Evolutionary conservation across 306 rosid genomes (phyloP).

Genomic region (Argentina anserina): DNA sequence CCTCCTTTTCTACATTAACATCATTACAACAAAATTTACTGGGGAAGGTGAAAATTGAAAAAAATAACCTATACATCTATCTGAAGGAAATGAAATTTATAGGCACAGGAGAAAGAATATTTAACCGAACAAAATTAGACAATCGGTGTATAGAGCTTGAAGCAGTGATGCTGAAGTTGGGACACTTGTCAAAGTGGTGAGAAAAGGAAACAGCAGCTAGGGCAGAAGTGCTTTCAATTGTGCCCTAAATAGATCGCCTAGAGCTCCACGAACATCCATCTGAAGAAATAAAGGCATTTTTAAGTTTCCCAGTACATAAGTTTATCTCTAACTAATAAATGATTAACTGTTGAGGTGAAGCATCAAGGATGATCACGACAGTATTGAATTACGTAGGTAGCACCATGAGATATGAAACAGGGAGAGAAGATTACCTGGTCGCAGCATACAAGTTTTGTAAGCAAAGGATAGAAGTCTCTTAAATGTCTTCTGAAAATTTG

Average conservation of each 20-base stretch:
- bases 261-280: constrained; percentile 98
- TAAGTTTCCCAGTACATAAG: constrained; percentile 5
- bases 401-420: not conserved
- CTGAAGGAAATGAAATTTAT: constrained; percentile 3
- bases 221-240: constrained; percentile 90
- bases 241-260: constrained; percentile 84
- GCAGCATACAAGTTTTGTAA: constrained; percentile 90
- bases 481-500: constrained; percentile 84
- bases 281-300: constrained; percentile 36
- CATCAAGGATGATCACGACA: not conserved
- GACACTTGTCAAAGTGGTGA: constrained; percentile 7
- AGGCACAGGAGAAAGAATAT: constrained; percentile 2
- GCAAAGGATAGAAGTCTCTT: constrained; percentile 89
- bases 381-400: not conserved
- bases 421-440: constrained; percentile 72
- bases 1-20: not conserved
- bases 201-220: constrained; percentile 13
- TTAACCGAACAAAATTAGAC: constrained; percentile 1
- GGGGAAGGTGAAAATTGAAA: not conserved
- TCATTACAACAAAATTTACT: constrained; percentile 7
- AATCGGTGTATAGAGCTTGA: not conserved
- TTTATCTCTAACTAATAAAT: not conserved
- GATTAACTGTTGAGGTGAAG: not conserved
- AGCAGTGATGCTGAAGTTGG: not conserved
- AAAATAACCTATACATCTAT: not conserved